phyloP scores from a whole-genome alignment of 768 basidiomycete species.

The Stropharia rugosoannulata region DNA sequence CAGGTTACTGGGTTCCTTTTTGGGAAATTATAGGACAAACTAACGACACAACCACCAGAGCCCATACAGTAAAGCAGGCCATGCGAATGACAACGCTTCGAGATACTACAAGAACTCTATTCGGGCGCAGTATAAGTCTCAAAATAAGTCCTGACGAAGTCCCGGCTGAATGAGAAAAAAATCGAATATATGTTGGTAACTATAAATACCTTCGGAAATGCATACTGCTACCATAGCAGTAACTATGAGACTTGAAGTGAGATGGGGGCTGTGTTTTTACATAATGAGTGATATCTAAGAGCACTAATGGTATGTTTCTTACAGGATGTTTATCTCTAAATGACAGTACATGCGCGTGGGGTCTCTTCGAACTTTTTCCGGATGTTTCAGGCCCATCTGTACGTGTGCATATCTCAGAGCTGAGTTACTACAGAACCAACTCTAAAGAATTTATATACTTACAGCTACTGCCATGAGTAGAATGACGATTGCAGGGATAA shows the following conservation, averaged over 20 bases:
- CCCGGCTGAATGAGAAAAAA: neutral
- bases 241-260: too few relatives aligned
- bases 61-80: neutral
- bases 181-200: too few relatives aligned
- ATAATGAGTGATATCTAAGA: too few relatives aligned
- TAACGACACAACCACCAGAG: neutral
- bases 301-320: neutral
- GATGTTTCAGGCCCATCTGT: slow-evolving; percentile 1
- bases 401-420: neutral
- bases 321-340: slow-evolving; percentile 1
- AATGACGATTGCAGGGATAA: too few relatives aligned
- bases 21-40: neutral
- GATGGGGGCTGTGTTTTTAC: too few relatives aligned
- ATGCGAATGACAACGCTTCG: neutral
- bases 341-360: slow-evolving; percentile 17
- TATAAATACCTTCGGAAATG: too few relatives aligned
- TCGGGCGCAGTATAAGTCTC: neutral
- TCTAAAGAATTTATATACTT: neutral
- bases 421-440: too few relatives aligned
- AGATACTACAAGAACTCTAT: neutral
- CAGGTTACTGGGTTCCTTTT: neutral
- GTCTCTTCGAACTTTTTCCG: slow-evolving; percentile 8
- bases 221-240: too few relatives aligned
- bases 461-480: neutral
- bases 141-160: neutral